Percentiles rank a stretch among this genome's conserved stretches.
Evolutionary conservation across 345 rosid species (phyloP).

Genomic region (Cardiospermum halicacabum): DNA sequence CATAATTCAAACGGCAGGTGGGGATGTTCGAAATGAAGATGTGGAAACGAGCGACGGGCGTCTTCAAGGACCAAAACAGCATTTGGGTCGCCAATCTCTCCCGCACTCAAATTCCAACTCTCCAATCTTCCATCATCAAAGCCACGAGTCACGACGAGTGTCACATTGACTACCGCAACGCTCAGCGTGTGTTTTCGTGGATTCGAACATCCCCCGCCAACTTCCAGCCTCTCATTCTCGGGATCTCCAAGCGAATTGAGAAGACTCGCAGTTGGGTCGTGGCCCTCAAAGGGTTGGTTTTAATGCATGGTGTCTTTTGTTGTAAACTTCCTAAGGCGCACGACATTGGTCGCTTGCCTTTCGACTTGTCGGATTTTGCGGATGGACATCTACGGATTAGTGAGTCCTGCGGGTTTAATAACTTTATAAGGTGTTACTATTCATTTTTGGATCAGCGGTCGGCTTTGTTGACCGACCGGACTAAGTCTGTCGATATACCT

Average conservation of each 20-base stretch:
- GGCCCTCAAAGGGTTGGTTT: constrained; percentile 68
- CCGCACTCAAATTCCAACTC: constrained; percentile 31
- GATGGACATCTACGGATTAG: constrained; percentile 31
- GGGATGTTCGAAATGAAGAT: constrained; percentile 44
- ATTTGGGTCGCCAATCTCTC: constrained; percentile 37
- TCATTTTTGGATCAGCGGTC: constrained; percentile 60
- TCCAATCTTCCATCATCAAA: constrained; percentile 61
- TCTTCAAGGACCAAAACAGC: constrained; percentile 75
- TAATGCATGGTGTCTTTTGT: constrained; percentile 74
- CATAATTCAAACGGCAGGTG: not conserved
- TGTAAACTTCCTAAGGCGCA: constrained; percentile 42
- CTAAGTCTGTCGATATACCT: constrained; percentile 22
- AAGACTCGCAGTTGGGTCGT: constrained; percentile 72
- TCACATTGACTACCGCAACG: constrained; percentile 51
- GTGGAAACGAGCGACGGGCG: constrained; percentile 66
- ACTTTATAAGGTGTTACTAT: constrained; percentile 60
- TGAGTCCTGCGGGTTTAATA: constrained; percentile 43
- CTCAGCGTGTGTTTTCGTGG: constrained; percentile 60
- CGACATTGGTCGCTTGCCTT: constrained; percentile 55
- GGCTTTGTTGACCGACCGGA: constrained; percentile 25
- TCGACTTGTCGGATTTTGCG: constrained; percentile 60
- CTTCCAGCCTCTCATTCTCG: constrained; percentile 48
- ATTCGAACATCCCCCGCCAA: constrained; percentile 55
- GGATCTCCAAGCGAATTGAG: constrained; percentile 46
- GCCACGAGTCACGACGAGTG: constrained; percentile 79